phyloP scores from a whole-genome alignment of 2,329 filamentous ascomycete genomes.

The Fonsecaea pedrosoi region DNA sequence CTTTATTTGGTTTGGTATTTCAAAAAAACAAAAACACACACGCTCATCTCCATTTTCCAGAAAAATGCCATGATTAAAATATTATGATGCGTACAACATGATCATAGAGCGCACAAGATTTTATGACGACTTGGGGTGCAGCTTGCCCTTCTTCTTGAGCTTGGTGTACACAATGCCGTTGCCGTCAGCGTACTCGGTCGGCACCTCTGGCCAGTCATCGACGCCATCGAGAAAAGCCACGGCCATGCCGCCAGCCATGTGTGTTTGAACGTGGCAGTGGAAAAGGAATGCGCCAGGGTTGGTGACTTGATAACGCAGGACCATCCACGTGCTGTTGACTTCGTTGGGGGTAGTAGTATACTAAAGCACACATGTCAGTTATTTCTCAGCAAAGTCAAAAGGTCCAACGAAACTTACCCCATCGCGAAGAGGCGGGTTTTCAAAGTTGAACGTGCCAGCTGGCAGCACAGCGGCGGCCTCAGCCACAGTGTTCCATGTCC shows the following conservation, averaged over 20 bases:
- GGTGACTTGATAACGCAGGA: constrained; percentile 60
- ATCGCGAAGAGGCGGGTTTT: constrained; percentile 62
- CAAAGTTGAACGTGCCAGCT: constrained; percentile 64
- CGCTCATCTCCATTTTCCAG: background rate
- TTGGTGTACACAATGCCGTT: constrained; percentile 28
- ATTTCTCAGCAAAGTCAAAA: background rate
- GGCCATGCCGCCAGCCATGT: constrained; percentile 64
- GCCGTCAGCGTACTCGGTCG: constrained; percentile 38
- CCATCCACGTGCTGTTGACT: constrained; percentile 50
- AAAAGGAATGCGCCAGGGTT: constrained; percentile 63
- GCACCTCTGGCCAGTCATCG: constrained; percentile 43
- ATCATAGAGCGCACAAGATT: background rate
- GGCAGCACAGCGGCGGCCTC: constrained; percentile 55
- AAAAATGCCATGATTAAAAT: background rate
- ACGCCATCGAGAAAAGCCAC: constrained; percentile 56
- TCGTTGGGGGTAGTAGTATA: constrained; percentile 50
- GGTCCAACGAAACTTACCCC: constrained; percentile 37
- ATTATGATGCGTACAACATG: constrained; percentile 11
- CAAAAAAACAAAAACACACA: background rate
- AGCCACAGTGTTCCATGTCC: constrained; percentile 60
- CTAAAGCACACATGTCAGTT: constrained; percentile 24
- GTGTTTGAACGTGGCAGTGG: constrained; percentile 64
- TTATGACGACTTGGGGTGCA: constrained; percentile 19
- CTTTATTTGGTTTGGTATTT: background rate
- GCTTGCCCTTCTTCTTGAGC: constrained; percentile 35